Base-by-base conservation (phyloP, 306 rosid genomes). In the Nissolia schottii region DNA sequence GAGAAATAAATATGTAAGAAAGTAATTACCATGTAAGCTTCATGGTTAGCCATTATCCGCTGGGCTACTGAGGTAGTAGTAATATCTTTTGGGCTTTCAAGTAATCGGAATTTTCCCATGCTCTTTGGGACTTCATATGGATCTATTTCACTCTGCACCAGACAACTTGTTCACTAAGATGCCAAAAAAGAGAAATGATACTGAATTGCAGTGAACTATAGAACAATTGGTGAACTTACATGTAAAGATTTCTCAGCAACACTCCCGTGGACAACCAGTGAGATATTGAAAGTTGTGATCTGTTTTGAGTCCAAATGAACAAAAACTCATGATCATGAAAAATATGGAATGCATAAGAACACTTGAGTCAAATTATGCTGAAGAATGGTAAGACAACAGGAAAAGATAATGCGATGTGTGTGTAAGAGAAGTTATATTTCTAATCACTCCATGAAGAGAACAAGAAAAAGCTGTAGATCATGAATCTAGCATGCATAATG, bases 11-110 rank as follows among this genome's bases (percentile, higher is more conserved):
- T 18, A 40, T 51, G 24, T 66, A 40, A 45, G 1, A n/a, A 34
- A 67, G 45, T 41, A 66, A 68, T 50, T 77, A 95, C 99, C 97
- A 67, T 22, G 40, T 83, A 95, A 65, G 99, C 97, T 57, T 92
- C 99, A 77, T 95, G 97, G 67, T 92, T 95, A 56, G 97, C 96
- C 73, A 92, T 73, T 81, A 95, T 95, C 85, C 99, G 88, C 64
- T 84, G 88, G 27, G 97, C 95, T 65, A 95, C 90, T 53, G 96
- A 81, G 35, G 86, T 70, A 9, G 97, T 95, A 40, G 93, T 92
- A 41, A 90, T 87, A 50, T 77, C 79, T 77, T 84, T 95, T 6
- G 99, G 99, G 80, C 99, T 95, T 49, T 92, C 88, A 6, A 95
- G 96, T 79, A 89, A 67, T 73, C 64, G 86, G 88, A 91, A 95